A percentile compares a stretch with the other conserved stretches of the same genome.
Evolutionary conservation across 257 asterid species (phyloP).

Genomic region (Thymus quinquecostatus): DNA sequence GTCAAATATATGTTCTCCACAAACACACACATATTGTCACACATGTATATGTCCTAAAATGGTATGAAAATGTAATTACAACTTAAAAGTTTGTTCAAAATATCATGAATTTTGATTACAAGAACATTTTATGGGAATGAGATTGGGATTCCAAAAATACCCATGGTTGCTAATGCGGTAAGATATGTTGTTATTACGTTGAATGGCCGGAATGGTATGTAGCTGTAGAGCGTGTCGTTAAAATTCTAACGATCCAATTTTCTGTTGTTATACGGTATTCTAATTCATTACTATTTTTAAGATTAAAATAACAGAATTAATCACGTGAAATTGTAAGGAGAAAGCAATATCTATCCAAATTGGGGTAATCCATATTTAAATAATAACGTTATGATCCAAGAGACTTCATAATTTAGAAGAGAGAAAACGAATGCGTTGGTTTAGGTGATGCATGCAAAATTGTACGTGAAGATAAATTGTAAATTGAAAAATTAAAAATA

Average conservation of each 20-base stretch:
- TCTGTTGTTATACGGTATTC: not conserved
- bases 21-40: not conserved
- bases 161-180: no score
- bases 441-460: not conserved
- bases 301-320: not conserved
- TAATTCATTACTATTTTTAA: not conserved
- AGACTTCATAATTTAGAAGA: not conserved
- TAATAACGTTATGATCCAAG: not conserved
- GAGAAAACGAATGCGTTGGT: not conserved
- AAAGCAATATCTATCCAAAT: not conserved
- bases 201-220: no score
- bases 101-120: not conserved
- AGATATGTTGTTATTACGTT: no score
- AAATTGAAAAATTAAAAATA: not conserved
- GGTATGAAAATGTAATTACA: no score
- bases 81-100: no score
- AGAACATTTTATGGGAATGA: not conserved
- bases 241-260: no score
- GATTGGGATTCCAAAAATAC: no score
- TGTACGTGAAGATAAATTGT: not conserved
- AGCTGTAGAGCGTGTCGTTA: no score
- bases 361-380: not conserved
- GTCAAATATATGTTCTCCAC: constrained; percentile 28
- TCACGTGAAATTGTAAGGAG: constrained; percentile 8
- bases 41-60: not conserved